Base-by-base conservation (phyloP, 2,329 filamentous ascomycete genomes). In the Aureobasidium uvarum region DNA sequence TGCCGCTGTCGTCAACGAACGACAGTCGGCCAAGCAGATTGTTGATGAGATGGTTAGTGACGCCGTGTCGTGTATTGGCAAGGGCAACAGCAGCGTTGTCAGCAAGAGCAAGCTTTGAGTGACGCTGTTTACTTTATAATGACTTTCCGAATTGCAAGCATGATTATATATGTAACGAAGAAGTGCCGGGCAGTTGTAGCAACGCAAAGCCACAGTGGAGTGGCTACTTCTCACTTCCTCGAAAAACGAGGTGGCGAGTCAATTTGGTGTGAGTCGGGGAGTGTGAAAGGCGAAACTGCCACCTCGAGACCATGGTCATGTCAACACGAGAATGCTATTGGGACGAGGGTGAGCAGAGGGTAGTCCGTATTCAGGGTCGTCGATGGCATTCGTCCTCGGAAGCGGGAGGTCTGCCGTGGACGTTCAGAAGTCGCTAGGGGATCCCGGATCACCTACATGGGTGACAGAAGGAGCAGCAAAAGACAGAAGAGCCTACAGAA, bases 11-110 rank as follows among this genome's bases (percentile, higher is more conserved):
- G 90, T 95, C 65, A 95, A 94, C 74, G 92, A 98, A 81, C 90
- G 89, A 83, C 96, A 96, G 87, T 81, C 85, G 45, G 95, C 95
- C 68, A 96, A 93, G 85, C 90, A 79, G 20, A 94, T 99, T 68
- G 89, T 99, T 45, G 95, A 99, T 74, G 95, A 99, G 82, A 89
- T 99, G 72, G 90, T 99, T 69, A 79, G 81, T 62, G 93, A 96
- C 74, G 95, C 93, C 1, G 74, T 75, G 2, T 67, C 73, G 33
- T 69, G 68, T 28, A 74, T 77, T 52, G 55, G 62, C 48, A 69
- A 69, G 64, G 73, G 70, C 60, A 72, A 69, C 58, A 68, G 69
- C 10, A 65, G 66, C 11, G 66, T 77, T 54, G 70, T 73, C 31
- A 68, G 70, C 56, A 75, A 73, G 74, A 75, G 73, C 68, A 76